Conservation (phyloP, 768 basidiomycete species). For the Termitomyces sp. region DNA sequence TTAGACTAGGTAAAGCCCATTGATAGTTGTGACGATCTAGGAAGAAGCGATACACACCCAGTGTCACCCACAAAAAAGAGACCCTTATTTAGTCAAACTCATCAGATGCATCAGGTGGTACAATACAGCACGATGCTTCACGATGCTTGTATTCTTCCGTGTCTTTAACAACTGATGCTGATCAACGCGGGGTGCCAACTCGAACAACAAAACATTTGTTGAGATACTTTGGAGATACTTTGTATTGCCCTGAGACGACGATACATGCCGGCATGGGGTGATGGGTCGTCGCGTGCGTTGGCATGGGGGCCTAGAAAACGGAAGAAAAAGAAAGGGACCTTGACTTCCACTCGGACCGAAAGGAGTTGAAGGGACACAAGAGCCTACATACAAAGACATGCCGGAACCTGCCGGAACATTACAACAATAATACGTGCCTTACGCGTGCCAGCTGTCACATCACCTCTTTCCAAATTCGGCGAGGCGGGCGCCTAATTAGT, state of each 20-base stretch:
- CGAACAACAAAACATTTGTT: background rate
- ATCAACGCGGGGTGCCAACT: background rate
- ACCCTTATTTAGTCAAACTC: background rate
- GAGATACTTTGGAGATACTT: background rate
- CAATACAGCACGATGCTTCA: no score
- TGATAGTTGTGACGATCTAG: background rate
- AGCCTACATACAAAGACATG: no score
- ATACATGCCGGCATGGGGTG: background rate
- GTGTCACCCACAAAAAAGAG: background rate
- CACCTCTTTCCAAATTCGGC: background rate
- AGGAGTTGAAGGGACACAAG: background rate
- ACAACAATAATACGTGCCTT: background rate
- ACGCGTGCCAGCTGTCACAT: background rate
- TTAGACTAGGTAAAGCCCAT: background rate
- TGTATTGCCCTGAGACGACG: background rate
- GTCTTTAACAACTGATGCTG: background rate
- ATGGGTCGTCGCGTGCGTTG: background rate
- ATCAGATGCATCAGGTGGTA: background rate
- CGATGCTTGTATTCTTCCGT: background rate
- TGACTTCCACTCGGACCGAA: background rate
- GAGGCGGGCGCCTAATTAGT: background rate
- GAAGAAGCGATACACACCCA: background rate
- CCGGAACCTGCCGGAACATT: background rate
- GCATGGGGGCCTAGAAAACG: background rate
- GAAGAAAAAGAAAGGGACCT: background rate